Base-by-base conservation (phyloP, 1,139 yeast genomes). In the Pichia sp. region DNA sequence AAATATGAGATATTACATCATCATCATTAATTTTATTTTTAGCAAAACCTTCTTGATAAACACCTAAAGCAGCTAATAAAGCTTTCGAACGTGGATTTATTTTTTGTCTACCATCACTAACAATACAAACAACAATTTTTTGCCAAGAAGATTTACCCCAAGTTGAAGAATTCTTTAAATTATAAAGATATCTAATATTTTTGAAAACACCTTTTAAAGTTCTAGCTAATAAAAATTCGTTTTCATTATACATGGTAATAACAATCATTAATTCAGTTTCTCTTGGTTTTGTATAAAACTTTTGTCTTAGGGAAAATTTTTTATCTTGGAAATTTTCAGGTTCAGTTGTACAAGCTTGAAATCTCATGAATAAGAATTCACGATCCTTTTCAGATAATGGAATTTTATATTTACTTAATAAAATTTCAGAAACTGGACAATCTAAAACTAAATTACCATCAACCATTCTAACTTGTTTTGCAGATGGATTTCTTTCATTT, bases 61-160 rank as follows among this genome's bases (percentile, higher is more conserved):
- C 78, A 7, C 95, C 95, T 52, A 86, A 66, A 3, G 90, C 86
- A 2, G 86, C 79, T 62, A 86, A 68, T 36, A 86, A 70, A 28
- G 80, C 79, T 57, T 78, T 75, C 0, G 90, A 75, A 38, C 89
- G 68, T 34, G 81, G 79, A 60, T 85, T 73, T 56, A 86, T 75
- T 54, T 83, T 81, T 42, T 74, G 74, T 54, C 95, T 75, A 45
- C 95, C 95, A 63, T 86, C 95, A 56, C 80, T 79, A n/a, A 86
- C 83, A 34, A 86, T 78, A 52, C 81, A 73, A 9, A 86, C 84
- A 9, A 83, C 90, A 32, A 86, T 75, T 61, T 83, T 84, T 58
- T 84, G 83, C 95, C 95, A 86, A 2, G 86, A 77, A 45, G 83
- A 86, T 45, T 75, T 78, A 31, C 94, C 95, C 95, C 95, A 86